Percentiles rank a stretch among this genome's conserved stretches.
Evolutionary conservation across 2,329 filamentous ascomycete genomes (phyloP).

Genomic region (Pseudogymnoascus sp.): DNA sequence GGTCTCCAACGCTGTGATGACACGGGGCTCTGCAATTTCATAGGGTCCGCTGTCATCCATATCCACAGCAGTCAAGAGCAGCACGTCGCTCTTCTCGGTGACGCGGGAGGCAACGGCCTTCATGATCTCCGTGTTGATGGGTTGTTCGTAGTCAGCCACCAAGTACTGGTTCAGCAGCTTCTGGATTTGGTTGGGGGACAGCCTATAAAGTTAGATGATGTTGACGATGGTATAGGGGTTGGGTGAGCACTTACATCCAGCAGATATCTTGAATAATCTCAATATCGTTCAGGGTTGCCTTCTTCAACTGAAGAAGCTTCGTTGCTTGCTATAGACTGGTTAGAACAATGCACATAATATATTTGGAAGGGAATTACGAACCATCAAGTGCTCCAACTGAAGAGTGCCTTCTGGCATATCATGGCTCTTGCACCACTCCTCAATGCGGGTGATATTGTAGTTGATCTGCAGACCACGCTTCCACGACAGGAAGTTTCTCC

Average conservation of each 20-base stretch:
- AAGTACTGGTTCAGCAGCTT: slow-evolving; percentile 98
- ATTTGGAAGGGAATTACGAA: slow-evolving; percentile 34
- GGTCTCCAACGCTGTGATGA: slow-evolving; percentile 93
- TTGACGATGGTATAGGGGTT: neutral
- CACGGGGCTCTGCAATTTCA: slow-evolving; percentile 93
- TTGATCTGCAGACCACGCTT: slow-evolving; percentile 99
- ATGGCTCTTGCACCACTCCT: slow-evolving; percentile 99
- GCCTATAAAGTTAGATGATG: slow-evolving; percentile 43
- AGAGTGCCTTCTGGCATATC: slow-evolving; percentile 98
- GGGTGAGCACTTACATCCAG: slow-evolving; percentile 74
- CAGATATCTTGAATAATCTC: slow-evolving; percentile 99
- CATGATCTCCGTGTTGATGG: slow-evolving; percentile 99
- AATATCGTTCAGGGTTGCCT: slow-evolving; percentile 96
- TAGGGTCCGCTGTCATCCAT: slow-evolving; percentile 99
- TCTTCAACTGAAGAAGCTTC: slow-evolving; percentile 96
- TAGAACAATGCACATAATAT: slow-evolving; percentile 28
- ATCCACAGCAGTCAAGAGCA: slow-evolving; percentile 88
- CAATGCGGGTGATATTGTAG: slow-evolving; percentile 98
- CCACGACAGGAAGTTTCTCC: slow-evolving; percentile 97
- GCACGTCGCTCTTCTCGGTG: slow-evolving; percentile 95
- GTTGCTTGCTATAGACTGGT: slow-evolving; percentile 69
- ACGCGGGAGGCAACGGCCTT: slow-evolving; percentile 96
- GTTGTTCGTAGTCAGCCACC: slow-evolving; percentile 97
- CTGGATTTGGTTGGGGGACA: slow-evolving; percentile 97
- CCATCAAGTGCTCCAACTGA: slow-evolving; percentile 96